phyloP scores from a whole-genome alignment of 495 filamentous ascomycete species.

The Aspergillus asperescens region DNA sequence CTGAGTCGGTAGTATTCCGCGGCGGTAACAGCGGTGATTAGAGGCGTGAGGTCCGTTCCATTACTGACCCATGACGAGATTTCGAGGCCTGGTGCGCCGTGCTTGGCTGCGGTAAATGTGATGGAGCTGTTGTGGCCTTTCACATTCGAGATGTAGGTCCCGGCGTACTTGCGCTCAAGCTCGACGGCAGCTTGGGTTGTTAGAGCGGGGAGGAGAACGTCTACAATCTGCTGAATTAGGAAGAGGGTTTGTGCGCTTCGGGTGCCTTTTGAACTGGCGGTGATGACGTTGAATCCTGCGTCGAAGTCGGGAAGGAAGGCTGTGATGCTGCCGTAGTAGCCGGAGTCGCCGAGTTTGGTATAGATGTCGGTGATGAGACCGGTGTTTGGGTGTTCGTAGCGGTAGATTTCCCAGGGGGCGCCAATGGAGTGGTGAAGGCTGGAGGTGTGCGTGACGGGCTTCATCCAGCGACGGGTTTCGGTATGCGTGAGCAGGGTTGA shows the following conservation, averaged over 20 bases:
- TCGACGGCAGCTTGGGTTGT: slow-evolving; percentile 9
- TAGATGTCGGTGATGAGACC: slow-evolving; percentile 36
- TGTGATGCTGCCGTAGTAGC: slow-evolving; percentile 27
- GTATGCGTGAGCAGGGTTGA: slow-evolving; percentile 37
- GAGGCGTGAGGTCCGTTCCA: slow-evolving; percentile 8
- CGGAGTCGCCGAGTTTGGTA: slow-evolving; percentile 42
- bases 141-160: slow-evolving; percentile 7
- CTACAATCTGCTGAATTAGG: slow-evolving; percentile 14
- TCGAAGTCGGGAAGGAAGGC: slow-evolving; percentile 39
- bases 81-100: slow-evolving; percentile 4
- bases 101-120: neutral
- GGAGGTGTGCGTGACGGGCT: slow-evolving; percentile 47
- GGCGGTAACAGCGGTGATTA: neutral
- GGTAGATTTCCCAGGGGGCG: slow-evolving; percentile 41
- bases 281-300: slow-evolving; percentile 36
- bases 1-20: neutral
- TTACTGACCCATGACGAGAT: slow-evolving; percentile 13
- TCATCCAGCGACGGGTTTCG: slow-evolving; percentile 39
- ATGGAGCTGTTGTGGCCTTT: slow-evolving; percentile 7
- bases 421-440: slow-evolving; percentile 44
- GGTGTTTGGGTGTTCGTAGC: slow-evolving; percentile 25
- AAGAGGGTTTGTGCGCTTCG: neutral
- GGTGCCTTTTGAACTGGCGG: slow-evolving; percentile 17
- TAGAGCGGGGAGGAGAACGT: slow-evolving; percentile 12
- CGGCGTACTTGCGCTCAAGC: slow-evolving; percentile 7